These are phyloP conservation scores for Tricholoma matsutake DNA, from an alignment of 768 basidiomycete genomes.

Conservation along the genomic window DNA sequence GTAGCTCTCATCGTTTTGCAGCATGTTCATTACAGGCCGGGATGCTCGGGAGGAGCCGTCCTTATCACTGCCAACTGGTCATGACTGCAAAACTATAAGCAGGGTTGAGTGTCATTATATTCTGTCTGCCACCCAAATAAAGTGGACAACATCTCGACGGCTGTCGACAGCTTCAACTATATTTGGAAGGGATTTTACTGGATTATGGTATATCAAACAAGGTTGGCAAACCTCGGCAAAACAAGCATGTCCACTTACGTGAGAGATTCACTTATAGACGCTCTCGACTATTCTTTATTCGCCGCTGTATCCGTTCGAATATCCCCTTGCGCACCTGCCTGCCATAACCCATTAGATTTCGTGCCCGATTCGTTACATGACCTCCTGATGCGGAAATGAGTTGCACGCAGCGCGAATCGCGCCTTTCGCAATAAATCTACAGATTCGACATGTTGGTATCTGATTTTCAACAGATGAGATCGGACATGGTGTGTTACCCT, in stretches of 20 bases:
- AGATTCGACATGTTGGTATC: constrained; percentile 28
- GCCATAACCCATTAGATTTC: constrained; percentile 23
- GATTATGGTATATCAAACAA: neutral
- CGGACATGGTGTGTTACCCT: constrained; percentile 28
- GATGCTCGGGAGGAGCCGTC: neutral
- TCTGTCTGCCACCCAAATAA: neutral
- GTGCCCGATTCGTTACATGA: constrained; percentile 21
- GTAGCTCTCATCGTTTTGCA: neutral
- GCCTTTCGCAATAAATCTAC: constrained; percentile 32
- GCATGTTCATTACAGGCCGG: neutral
- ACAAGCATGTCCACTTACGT: constrained; percentile 17
- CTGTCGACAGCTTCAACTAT: neutral
- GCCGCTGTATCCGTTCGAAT: constrained; percentile 13
- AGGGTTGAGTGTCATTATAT: neutral
- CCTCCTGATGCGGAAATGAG: constrained; percentile 28
- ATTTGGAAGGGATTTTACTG: neutral
- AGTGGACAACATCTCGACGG: neutral
- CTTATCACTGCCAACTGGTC: neutral
- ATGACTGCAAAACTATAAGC: neutral
- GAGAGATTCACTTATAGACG: constrained; percentile 14
- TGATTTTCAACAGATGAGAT: constrained; percentile 29
- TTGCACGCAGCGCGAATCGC: constrained; percentile 22
- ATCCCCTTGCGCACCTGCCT: constrained; percentile 21
- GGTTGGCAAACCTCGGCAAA: neutral
- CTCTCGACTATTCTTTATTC: constrained; percentile 18